These are phyloP conservation scores for Pseudonectria buxi DNA, from an alignment of 2,329 filamentous ascomycete species.

Conservation along the genomic window DNA sequence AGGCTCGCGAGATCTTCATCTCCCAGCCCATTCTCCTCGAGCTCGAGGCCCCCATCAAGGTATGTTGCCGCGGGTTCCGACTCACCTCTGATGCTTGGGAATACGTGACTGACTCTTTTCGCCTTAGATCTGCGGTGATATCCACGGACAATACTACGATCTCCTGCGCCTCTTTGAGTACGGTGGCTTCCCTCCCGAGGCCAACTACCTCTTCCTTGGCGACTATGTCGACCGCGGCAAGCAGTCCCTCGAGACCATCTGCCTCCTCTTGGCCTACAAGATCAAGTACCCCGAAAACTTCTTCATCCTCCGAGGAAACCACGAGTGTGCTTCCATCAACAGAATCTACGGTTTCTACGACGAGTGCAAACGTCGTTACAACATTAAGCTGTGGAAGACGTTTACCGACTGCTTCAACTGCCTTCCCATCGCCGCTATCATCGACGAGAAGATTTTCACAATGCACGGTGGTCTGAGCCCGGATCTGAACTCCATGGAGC, in stretches of 20 bases:
- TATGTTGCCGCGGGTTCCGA: conserved; percentile 35
- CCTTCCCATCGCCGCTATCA: conserved; percentile 94
- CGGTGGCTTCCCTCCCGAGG: conserved; percentile 94
- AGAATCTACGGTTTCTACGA: conserved; percentile 99
- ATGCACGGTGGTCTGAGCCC: conserved; percentile 98
- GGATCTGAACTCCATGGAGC: conserved; percentile 98
- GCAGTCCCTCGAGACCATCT: conserved; percentile 98
- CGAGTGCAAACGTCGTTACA: conserved; percentile 98
- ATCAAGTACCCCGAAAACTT: conserved; percentile 99
- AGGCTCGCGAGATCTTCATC: conserved; percentile 98
- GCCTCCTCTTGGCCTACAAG: conserved; percentile 94
- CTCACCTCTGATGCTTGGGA: background rate
- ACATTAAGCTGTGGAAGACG: conserved; percentile 99
- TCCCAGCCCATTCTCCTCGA: conserved; percentile 97
- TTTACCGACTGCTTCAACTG: conserved; percentile 99
- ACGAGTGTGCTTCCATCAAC: conserved; percentile 98
- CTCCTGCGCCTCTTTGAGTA: conserved; percentile 96
- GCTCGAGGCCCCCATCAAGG: conserved; percentile 98
- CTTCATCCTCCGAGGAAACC: conserved; percentile 96
- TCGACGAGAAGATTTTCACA: conserved; percentile 99
- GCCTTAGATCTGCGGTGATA: conserved; percentile 90
- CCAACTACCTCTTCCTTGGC: conserved; percentile 98
- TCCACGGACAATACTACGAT: conserved; percentile 99
- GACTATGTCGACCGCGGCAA: conserved; percentile 99
- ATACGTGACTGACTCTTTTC: conserved; percentile 1